Evolutionary conservation across 2,329 filamentous ascomycete genomes (phyloP).

Genomic region (Conoideocrella luteorostrata): DNA sequence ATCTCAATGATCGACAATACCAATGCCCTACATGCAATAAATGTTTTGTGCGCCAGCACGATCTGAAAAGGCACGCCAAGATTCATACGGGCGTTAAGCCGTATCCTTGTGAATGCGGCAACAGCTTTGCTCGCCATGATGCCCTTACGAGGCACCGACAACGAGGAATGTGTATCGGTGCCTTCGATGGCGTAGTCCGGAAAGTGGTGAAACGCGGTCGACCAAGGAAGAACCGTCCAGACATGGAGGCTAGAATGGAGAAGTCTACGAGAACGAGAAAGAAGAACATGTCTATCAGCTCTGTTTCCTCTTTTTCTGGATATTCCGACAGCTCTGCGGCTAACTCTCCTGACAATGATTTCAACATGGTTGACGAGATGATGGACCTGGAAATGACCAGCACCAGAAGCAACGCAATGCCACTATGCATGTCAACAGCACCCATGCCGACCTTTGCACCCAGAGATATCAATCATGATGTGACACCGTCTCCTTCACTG

Average conservation of each 20-base stretch:
- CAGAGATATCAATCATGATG: conserved; percentile 26
- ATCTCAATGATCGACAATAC: conserved; percentile 93
- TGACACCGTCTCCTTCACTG: conserved; percentile 33
- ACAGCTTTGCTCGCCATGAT: conserved; percentile 91
- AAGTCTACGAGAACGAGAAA: conserved; percentile 52
- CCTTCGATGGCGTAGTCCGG: conserved; percentile 70
- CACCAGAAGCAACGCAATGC: conserved; percentile 19
- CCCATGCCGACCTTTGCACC: conserved; percentile 30
- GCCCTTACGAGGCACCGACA: conserved; percentile 91
- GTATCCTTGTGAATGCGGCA: conserved; percentile 89
- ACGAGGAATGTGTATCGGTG: conserved; percentile 92
- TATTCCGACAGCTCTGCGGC: conserved; percentile 51
- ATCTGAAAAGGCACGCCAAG: conserved; percentile 94
- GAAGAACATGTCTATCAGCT: conserved; percentile 44
- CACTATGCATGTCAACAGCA: conserved; percentile 39
- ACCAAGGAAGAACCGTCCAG: conserved; percentile 55
- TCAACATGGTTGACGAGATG: conserved; percentile 41
- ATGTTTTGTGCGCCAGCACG: conserved; percentile 94
- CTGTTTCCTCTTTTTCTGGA: conserved; percentile 47
- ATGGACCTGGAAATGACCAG: conserved; percentile 34
- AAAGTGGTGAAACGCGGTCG: conserved; percentile 58
- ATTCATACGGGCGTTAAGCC: conserved; percentile 96
- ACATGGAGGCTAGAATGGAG: conserved; percentile 48
- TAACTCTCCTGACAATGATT: conserved; percentile 46
- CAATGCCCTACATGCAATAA: conserved; percentile 90